phyloP scores from a whole-genome alignment of 1,139 yeast genomes.

The Debaryomycetaceae sp. region DNA sequence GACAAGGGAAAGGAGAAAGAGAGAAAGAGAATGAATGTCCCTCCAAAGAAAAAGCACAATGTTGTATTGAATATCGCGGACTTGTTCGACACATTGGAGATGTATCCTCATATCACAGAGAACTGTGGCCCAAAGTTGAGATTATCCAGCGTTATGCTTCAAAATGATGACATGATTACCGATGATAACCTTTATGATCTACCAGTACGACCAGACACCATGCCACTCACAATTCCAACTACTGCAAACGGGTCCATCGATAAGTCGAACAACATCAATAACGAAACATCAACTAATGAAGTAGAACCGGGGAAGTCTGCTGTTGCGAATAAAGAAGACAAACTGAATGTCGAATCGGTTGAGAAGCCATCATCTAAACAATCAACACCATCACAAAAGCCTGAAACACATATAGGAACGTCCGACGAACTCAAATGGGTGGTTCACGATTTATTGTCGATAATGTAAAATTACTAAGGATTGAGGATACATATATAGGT shows the following conservation, averaged over 20 bases:
- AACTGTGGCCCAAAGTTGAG: slow-evolving; percentile 60
- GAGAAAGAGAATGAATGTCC: slow-evolving; percentile 8
- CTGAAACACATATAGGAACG: slow-evolving; percentile 48
- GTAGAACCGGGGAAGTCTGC: slow-evolving; percentile 1
- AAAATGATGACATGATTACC: slow-evolving; percentile 51
- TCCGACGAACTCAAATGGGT: slow-evolving; percentile 71
- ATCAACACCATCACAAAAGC: slow-evolving; percentile 6
- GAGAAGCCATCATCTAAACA: background rate
- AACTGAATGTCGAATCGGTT: background rate
- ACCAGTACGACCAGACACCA: slow-evolving; percentile 29
- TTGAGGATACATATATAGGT: slow-evolving; percentile 3
- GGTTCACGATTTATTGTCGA: slow-evolving; percentile 52
- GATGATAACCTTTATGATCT: slow-evolving; percentile 41
- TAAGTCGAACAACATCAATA: background rate
- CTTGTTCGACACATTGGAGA: slow-evolving; percentile 56
- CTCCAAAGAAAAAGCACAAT: slow-evolving; percentile 17
- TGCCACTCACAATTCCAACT: slow-evolving; percentile 6
- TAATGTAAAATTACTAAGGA: slow-evolving; percentile 20
- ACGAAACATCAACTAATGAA: background rate
- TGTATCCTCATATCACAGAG: slow-evolving; percentile 66
- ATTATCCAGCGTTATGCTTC: slow-evolving; percentile 49
- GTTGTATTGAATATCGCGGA: slow-evolving; percentile 62
- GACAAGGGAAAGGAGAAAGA: slow-evolving; percentile 16
- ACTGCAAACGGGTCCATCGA: slow-evolving; percentile 10
- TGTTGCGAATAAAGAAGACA: slow-evolving; percentile 1